Conservation (phyloP, 2,329 filamentous ascomycete species). For the Talaromyces funiculosus region DNA sequence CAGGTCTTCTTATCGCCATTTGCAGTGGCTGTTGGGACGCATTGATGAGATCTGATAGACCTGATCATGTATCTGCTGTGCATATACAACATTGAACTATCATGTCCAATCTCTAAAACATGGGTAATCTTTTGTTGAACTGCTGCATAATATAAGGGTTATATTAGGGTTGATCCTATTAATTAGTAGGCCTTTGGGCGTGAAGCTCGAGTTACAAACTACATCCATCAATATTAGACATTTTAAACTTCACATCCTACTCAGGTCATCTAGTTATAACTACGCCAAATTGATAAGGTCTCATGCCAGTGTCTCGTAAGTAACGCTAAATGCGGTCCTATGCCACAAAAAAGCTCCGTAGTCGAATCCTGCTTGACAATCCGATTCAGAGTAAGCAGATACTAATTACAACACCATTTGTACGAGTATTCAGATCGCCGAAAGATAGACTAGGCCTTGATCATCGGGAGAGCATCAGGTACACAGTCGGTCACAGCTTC, state of each 20-base stretch:
- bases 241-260: neutral
- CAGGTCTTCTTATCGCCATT: conserved; percentile 61
- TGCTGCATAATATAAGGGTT: neutral
- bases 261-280: neutral
- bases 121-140: neutral
- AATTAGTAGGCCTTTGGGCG: too few relatives aligned
- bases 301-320: neutral
- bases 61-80: neutral
- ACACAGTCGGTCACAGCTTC: neutral
- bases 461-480: neutral
- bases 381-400: conserved; percentile 3
- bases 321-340: neutral
- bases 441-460: neutral
- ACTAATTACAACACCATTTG: too few relatives aligned
- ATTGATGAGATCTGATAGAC: conserved; percentile 13
- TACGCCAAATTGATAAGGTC: neutral
- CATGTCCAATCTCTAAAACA: neutral
- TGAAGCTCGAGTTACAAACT: neutral
- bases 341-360: neutral
- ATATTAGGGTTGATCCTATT: neutral
- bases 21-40: conserved; percentile 39
- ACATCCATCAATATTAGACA: neutral
- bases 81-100: neutral
- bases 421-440: neutral
- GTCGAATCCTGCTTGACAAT: neutral